A percentile compares a stretch with the other conserved stretches of the same genome.
Conservation (phyloP, 176 grass and related monocot genomes). For the Oryza officinalis region DNA sequence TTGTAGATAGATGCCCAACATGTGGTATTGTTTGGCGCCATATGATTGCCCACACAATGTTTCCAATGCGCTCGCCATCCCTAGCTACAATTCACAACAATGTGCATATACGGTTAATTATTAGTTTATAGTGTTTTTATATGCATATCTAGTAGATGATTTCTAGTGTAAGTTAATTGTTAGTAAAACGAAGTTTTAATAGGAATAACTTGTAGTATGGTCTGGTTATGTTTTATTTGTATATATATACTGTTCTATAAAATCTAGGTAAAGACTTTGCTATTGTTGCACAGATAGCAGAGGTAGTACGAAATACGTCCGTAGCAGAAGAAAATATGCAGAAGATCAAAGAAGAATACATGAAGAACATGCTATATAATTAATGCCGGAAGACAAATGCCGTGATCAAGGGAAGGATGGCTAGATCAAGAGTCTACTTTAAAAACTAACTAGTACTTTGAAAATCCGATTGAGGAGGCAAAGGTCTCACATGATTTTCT, state of each 20-base stretch:
- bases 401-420: neutral
- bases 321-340: too few species aligned
- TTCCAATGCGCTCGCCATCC: conserved; percentile 83
- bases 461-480: too few species aligned
- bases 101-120: neutral
- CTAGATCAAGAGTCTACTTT: neutral
- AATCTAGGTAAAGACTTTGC: too few species aligned
- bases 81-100: conserved; percentile 40
- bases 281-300: neutral
- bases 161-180: neutral
- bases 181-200: too few species aligned
- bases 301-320: neutral
- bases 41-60: conserved; percentile 77
- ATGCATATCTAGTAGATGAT: neutral
- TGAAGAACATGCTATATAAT: neutral
- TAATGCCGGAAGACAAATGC: neutral
- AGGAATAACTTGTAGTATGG: too few species aligned
- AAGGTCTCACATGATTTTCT: too few species aligned
- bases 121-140: neutral
- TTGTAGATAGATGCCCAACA: conserved; percentile 82
- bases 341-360: too few species aligned
- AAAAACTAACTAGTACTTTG: neutral
- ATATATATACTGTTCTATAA: too few species aligned
- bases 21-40: conserved; percentile 65
- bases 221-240: too few species aligned